Evolutionary conservation across 75 land plant species (phyloP).

Genomic region (Selaginella tamariscina): DNA sequence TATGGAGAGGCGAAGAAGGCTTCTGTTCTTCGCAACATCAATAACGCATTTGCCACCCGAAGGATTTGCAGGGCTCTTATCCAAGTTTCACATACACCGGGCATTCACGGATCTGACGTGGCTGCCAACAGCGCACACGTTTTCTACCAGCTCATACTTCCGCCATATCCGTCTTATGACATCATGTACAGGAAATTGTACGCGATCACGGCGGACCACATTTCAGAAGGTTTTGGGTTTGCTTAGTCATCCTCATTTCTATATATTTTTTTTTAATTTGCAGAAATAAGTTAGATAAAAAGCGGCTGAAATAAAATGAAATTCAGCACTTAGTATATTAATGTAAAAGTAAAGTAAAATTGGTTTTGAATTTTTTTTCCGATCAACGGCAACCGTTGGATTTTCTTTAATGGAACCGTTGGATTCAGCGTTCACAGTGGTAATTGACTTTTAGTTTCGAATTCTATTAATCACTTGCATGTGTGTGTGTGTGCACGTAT

Average conservation of each 20-base stretch:
- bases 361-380: too few species aligned
- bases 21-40: slow-evolving; percentile 90
- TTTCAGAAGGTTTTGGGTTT: slow-evolving; percentile 48
- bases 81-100: slow-evolving; percentile 64
- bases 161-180: slow-evolving; percentile 46
- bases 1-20: slow-evolving; percentile 44
- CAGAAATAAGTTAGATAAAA: too few species aligned
- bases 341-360: too few species aligned
- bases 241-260: slow-evolving; percentile 14
- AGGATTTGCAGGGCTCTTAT: slow-evolving; percentile 69
- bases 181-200: slow-evolving; percentile 32
- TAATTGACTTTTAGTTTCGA: too few species aligned
- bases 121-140: slow-evolving; percentile 85
- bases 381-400: too few species aligned
- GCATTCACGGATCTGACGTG: slow-evolving; percentile 34
- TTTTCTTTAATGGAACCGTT: too few species aligned
- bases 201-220: slow-evolving; percentile 38
- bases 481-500: too few species aligned
- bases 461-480: too few species aligned
- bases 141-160: slow-evolving; percentile 72
- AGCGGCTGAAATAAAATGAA: too few species aligned
- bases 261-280: background rate
- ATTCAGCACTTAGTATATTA: too few species aligned
- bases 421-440: too few species aligned
- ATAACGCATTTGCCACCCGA: slow-evolving; percentile 65